Evolutionary conservation across 768 basidiomycete species (phyloP).

Genomic region (Lanmaoa pseudosensibilis): DNA sequence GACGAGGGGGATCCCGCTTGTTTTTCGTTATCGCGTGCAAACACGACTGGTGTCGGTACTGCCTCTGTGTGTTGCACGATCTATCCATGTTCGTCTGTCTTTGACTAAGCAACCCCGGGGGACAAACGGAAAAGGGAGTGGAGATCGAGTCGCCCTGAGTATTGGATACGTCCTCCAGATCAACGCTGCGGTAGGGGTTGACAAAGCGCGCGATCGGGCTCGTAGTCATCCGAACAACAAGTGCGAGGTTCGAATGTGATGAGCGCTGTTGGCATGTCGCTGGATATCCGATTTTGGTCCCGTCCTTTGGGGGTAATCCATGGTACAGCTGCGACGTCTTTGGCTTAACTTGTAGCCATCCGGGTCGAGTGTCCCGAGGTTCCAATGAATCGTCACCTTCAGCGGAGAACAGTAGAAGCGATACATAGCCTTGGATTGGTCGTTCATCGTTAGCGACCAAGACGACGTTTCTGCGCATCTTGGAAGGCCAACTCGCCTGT

Average conservation of each 20-base stretch:
- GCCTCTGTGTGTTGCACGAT: background rate
- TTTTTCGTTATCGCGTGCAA: background rate
- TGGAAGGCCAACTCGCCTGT: conserved; percentile 47
- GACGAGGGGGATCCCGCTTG: background rate
- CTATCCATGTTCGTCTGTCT: background rate
- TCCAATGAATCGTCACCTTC: background rate
- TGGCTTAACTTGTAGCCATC: conserved; percentile 54
- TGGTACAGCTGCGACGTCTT: conserved; percentile 55
- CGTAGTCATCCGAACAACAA: background rate
- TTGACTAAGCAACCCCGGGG: background rate
- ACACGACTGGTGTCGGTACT: background rate
- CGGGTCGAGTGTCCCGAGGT: conserved; percentile 62
- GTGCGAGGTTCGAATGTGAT: conserved; percentile 59
- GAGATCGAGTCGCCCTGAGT: background rate
- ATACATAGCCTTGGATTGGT: conserved; percentile 60
- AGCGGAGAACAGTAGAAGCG: background rate
- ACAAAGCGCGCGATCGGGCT: conserved; percentile 1
- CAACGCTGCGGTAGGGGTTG: background rate
- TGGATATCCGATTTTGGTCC: conserved; percentile 55
- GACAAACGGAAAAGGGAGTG: background rate
- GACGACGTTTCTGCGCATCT: background rate
- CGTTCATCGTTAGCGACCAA: conserved; percentile 22
- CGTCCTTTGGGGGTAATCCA: conserved; percentile 75
- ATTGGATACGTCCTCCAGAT: background rate
- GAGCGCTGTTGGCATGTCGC: conserved; percentile 48